These are phyloP conservation scores for Mercurialis annua DNA, from an alignment of 345 rosid genomes.

Conservation along the genomic window DNA sequence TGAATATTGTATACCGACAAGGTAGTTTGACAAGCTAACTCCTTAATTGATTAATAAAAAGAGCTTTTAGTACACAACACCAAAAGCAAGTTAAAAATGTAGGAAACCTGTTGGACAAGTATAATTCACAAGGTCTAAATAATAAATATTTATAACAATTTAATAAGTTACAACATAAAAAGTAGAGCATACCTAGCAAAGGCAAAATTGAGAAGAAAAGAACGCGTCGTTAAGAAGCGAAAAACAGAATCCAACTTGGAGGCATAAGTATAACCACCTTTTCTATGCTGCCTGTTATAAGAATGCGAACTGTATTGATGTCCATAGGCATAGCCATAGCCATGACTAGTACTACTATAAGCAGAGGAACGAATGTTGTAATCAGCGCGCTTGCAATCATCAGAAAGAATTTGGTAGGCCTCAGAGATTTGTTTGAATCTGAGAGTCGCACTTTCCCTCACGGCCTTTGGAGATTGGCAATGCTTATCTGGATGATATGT, in stretches of 20 bases:
- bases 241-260: constrained; percentile 36
- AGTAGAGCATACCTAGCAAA: constrained; percentile 52
- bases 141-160: background rate
- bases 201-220: constrained; percentile 59
- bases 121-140: background rate
- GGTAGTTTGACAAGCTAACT: background rate
- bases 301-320: constrained; percentile 6
- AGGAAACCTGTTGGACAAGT: too few species aligned
- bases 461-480: constrained; percentile 52
- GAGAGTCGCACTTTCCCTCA: constrained; percentile 50
- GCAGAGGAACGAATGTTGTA: constrained; percentile 41
- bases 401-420: constrained; percentile 68
- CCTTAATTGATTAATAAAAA: background rate
- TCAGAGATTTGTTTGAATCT: constrained; percentile 78
- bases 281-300: constrained; percentile 12
- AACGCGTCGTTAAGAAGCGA: constrained; percentile 64
- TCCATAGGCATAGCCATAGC: constrained; percentile 7
- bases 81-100: too few species aligned
- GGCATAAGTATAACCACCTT: constrained; percentile 19
- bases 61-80: background rate
- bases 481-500: constrained; percentile 85
- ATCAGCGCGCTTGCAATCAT: constrained; percentile 64
- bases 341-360: background rate
- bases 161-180: background rate
- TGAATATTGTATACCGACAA: background rate